Conservation (phyloP, 306 rosid genomes). For the Inga laurina region DNA sequence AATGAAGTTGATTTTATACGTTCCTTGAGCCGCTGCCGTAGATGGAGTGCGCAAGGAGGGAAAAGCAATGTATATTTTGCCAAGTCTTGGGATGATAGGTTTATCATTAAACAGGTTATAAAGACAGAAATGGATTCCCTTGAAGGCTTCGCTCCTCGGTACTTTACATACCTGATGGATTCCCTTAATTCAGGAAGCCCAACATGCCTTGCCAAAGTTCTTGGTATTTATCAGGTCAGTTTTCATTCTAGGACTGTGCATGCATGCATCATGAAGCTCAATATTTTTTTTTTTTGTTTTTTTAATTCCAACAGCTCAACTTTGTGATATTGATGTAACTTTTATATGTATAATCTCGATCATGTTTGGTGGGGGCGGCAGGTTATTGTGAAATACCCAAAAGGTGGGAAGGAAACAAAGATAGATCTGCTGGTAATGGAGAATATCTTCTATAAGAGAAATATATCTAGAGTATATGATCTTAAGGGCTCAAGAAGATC, state of each 20-base stretch:
- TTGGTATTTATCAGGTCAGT: slow-evolving; percentile 67
- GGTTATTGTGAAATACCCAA: slow-evolving; percentile 63
- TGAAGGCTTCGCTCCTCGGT: slow-evolving; percentile 61
- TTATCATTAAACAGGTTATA: slow-evolving; percentile 66
- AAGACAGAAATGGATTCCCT: slow-evolving; percentile 72
- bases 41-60: slow-evolving; percentile 81
- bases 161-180: slow-evolving; percentile 58
- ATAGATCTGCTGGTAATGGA: slow-evolving; percentile 80
- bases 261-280: neutral
- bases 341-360: neutral
- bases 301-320: neutral
- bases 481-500: slow-evolving; percentile 73
- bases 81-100: slow-evolving; percentile 68
- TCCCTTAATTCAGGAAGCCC: slow-evolving; percentile 65
- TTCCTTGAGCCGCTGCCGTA: slow-evolving; percentile 67
- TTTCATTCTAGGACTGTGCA: neutral
- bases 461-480: slow-evolving; percentile 59
- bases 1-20: slow-evolving; percentile 61
- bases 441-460: slow-evolving; percentile 69
- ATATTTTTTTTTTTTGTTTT: neutral
- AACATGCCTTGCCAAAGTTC: slow-evolving; percentile 72
- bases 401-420: slow-evolving; percentile 71
- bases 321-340: neutral
- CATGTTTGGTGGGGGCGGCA: slow-evolving; percentile 33
- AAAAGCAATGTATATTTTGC: slow-evolving; percentile 80